Conservation (phyloP, 2,329 filamentous ascomycete species). For the Sphaerulina musiva region DNA sequence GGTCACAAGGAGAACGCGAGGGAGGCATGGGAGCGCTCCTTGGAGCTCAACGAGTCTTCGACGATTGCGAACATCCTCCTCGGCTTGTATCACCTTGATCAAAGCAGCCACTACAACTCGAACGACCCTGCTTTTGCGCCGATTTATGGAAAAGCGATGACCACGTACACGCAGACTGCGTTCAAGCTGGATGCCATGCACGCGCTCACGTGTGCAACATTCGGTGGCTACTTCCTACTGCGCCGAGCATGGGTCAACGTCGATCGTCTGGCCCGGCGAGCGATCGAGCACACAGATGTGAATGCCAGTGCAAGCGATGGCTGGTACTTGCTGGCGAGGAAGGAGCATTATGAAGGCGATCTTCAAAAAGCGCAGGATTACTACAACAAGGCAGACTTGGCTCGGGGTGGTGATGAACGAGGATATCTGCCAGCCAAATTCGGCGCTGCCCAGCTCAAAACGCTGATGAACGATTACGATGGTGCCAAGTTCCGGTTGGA, state of each 20-base stretch:
- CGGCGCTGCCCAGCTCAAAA: slow-evolving; percentile 81
- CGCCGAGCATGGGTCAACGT: slow-evolving; percentile 74
- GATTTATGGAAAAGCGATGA: slow-evolving; percentile 90
- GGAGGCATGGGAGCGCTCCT: slow-evolving; percentile 76
- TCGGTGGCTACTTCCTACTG: slow-evolving; percentile 82
- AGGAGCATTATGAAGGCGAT: slow-evolving; percentile 79
- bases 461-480: slow-evolving; percentile 74
- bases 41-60: slow-evolving; percentile 76
- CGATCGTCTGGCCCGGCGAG: slow-evolving; percentile 80
- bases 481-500: slow-evolving; percentile 91
- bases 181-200: slow-evolving; percentile 91
- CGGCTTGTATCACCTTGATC: slow-evolving; percentile 81
- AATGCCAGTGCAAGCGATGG: slow-evolving; percentile 95
- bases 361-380: slow-evolving; percentile 70
- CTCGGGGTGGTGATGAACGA: slow-evolving; percentile 80
- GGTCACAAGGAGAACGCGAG: slow-evolving; percentile 91
- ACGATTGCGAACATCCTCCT: slow-evolving; percentile 87
- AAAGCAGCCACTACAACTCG: slow-evolving; percentile 73
- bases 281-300: slow-evolving; percentile 91
- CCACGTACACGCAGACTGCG: slow-evolving; percentile 83
- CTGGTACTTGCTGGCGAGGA: slow-evolving; percentile 89
- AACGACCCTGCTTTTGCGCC: slow-evolving; percentile 77
- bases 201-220: slow-evolving; percentile 82
- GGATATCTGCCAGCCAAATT: slow-evolving; percentile 94
- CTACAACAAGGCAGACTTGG: slow-evolving; percentile 85